Base-by-base conservation (phyloP, 1,139 yeast species). In the Suhomyces guaymorum region DNA sequence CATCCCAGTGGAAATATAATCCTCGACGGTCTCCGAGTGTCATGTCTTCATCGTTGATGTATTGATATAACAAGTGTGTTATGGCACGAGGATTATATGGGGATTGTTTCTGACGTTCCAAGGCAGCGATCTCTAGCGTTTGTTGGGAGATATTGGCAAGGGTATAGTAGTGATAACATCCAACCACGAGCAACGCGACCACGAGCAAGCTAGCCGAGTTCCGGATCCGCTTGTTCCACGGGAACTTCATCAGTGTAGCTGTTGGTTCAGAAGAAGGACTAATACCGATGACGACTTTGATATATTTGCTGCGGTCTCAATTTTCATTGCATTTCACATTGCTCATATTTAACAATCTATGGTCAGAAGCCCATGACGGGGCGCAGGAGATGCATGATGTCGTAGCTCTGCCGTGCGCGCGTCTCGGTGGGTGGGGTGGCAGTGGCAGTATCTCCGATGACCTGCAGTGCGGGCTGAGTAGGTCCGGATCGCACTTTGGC, bases 1-100 rank as follows among this genome's bases (percentile, higher is more conserved):
- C 72, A 40, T 66, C 73, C 73, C 73, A 67, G 46, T 67, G 73
- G 49, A 66, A 66, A 37, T 39, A 46, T 10, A 64, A 46, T 5
- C 65, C 68, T 5, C 44, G 40, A 4, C 33, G 28, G 21, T 37
- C 39, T 13, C 55, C 58, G 6, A 49, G 20, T 18, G 32, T 24
- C 15, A 21, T 8, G 7, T 24, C 23, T 7, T 26, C 27, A 22
- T 26, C 30, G 28, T 51, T 47, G 18, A 59, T 38, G 38, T 45
- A 49, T n/a, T 45, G 26, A 24, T 44, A 51, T 4, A 65, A 28
- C 13, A 44, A 44, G 29, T 47, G 39, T n/a, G 63, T 47, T 14
- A 51, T 41, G 28, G 48, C 37, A 26, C 65, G 50, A 1, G 72
- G 71, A 40, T 61, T 56, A 44, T 63, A 66, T 2, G 24, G 18